Percentiles rank a stretch among this genome's conserved stretches.
Evolutionary conservation across 106 monocot genomes (phyloP).

Genomic region (Gastrodia elata): DNA sequence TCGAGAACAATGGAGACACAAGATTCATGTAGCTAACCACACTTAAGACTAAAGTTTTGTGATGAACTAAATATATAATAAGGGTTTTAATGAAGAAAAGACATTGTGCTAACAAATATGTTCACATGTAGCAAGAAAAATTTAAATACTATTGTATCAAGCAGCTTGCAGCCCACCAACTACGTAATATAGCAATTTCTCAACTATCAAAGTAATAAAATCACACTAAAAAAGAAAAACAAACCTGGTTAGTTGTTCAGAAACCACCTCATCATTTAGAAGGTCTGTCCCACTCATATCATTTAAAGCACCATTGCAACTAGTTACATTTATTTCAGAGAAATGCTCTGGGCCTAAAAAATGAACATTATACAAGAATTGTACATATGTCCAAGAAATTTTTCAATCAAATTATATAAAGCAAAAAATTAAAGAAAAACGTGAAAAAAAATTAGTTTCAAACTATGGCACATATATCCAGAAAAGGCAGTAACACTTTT

Average conservation of each 20-base stretch:
- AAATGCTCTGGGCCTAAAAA: constrained; percentile 12
- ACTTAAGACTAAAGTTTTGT: too few relatives aligned
- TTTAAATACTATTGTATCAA: not conserved
- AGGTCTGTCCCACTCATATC: constrained; percentile 31
- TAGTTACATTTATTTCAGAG: constrained; percentile 3
- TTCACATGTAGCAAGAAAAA: not conserved
- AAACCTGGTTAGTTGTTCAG: constrained; percentile 78
- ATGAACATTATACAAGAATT: too few relatives aligned
- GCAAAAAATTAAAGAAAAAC: not conserved
- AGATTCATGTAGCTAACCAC: too few relatives aligned
- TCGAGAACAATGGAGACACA: too few relatives aligned
- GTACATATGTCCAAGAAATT: too few relatives aligned
- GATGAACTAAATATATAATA: not conserved
- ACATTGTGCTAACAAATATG: not conserved
- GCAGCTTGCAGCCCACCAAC: not conserved
- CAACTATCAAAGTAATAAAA: not conserved
- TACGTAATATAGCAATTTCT: not conserved
- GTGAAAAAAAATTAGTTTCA: not conserved
- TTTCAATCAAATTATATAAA: too few relatives aligned
- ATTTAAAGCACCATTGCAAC: constrained; percentile 9
- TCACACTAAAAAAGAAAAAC: not conserved
- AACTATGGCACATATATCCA: not conserved
- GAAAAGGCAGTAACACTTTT: not conserved
- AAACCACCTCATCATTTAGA: constrained; percentile 64
- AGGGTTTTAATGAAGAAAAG: not conserved